Evolutionary conservation across 1,139 yeast genomes (phyloP), one percentile per base, ranked within the genome.

Genomic region (Yamadazyma kanchanaburiensis): DNA sequence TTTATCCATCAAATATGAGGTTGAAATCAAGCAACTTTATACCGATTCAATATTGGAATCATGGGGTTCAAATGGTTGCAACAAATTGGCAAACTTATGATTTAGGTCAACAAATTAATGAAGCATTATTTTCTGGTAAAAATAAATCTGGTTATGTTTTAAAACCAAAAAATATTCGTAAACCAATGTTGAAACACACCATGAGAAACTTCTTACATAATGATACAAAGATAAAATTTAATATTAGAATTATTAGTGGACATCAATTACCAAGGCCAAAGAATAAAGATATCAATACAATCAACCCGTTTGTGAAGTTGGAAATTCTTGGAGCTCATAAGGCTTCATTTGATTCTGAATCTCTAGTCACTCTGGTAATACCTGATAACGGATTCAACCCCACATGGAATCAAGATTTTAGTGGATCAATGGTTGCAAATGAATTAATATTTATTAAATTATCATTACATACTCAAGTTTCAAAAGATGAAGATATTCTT

Each of bases 41-140:
- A 25, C 97, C 98, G 0, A 60, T 85, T 4, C 58, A 58, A 0
- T 87, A 76, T 48, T 91, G 99, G 98, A 66, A 68, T 27, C 65
- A 73, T 31, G 99, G 99, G 0, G 81, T 74, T 4, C 98, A 91
- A 50, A 76, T 94, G 88, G 97, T 86, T 3, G 97, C 98, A 0
- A 80, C 95, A 2, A 91, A 91, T 50, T 94, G 97, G 97, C 98
- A 91, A 55, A 83, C 95, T 0, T 82, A 77, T 52, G 98, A 91
- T 49, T 41, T 77, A 14, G 96, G 96, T 0, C 91, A 88, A 51
- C 95, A 87, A 48, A 50, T 91, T n/a, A 89, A 88, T 52, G 85
- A 84, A 43, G 86, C 96, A 0, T 63, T 89, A 67, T 91, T 91
- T 54, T 66, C 75, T 26, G 62, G 70, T 4, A 72, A 74, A 1